Evolutionary conservation across 1,284 basidiomycete genomes (phyloP).

Genomic region (Trametes sp.): DNA sequence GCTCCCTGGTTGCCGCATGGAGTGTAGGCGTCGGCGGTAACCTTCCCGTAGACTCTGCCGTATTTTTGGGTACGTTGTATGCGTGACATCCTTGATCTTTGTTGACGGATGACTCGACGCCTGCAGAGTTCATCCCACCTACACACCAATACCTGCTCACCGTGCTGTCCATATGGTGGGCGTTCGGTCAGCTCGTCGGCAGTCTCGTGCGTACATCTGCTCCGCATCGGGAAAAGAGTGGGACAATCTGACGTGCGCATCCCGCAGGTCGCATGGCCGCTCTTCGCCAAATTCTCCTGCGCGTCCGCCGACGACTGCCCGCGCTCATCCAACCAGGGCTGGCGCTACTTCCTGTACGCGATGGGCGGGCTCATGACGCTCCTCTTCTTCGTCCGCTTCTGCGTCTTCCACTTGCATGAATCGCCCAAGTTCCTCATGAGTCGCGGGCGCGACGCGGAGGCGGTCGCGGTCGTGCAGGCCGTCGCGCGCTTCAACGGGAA

Average conservation of each 20-base stretch:
- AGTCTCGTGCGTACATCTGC: slow-evolving; percentile 54
- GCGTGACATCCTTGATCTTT: too few species aligned
- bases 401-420: slow-evolving; percentile 76
- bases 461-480: slow-evolving; percentile 71
- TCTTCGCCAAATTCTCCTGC: slow-evolving; percentile 69
- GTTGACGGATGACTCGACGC: too few species aligned
- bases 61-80: slow-evolving; percentile 74
- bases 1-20: slow-evolving; percentile 60
- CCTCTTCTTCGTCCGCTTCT: slow-evolving; percentile 73
- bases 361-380: slow-evolving; percentile 70
- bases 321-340: slow-evolving; percentile 66
- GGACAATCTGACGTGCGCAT: neutral
- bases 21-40: slow-evolving; percentile 74
- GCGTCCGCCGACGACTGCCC: slow-evolving; percentile 47
- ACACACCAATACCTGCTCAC: slow-evolving; percentile 71
- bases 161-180: slow-evolving; percentile 72
- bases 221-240: too few species aligned
- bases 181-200: slow-evolving; percentile 64
- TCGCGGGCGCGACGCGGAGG: slow-evolving; percentile 73
- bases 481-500: slow-evolving; percentile 76
- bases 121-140: slow-evolving; percentile 62
- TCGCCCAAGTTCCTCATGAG: slow-evolving; percentile 81
- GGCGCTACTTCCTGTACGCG: slow-evolving; percentile 74
- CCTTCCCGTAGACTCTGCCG: slow-evolving; percentile 80
- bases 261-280: slow-evolving; percentile 65